phyloP scores from a whole-genome alignment of 345 rosid genomes.

The Corchorus capsularis region DNA sequence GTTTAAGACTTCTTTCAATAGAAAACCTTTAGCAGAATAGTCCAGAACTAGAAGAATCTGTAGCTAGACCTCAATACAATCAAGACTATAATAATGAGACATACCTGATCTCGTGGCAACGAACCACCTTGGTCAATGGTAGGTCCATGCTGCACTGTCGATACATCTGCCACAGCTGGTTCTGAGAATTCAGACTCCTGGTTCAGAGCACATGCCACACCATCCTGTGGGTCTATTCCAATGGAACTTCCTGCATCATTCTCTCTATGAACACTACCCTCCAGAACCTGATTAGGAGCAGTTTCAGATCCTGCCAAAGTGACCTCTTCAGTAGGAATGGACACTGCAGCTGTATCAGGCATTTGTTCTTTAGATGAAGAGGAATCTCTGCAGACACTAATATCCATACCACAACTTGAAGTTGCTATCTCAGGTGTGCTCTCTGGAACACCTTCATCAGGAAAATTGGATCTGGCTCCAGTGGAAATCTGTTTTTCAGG shows the following conservation, averaged over 20 bases:
- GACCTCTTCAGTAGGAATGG: slow-evolving; percentile 32
- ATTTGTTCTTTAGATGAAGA: slow-evolving; percentile 27
- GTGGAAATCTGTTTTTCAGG: slow-evolving; percentile 27
- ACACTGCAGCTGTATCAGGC: slow-evolving; percentile 15
- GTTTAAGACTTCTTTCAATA: neutral
- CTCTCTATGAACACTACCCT: slow-evolving; percentile 22
- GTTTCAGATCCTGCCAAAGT: slow-evolving; percentile 22
- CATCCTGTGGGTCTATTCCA: slow-evolving; percentile 16
- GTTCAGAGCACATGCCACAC: neutral
- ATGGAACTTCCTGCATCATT: slow-evolving; percentile 7
- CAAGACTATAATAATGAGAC: neutral
- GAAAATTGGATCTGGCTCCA: slow-evolving; percentile 17
- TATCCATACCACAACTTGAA: slow-evolving; percentile 21
- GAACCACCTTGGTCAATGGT: slow-evolving; percentile 6
- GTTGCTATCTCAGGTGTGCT: slow-evolving; percentile 20
- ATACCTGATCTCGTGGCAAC: slow-evolving; percentile 26
- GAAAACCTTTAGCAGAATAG: neutral
- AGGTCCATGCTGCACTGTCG: slow-evolving; percentile 13
- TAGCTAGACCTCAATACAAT: neutral
- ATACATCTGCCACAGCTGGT: slow-evolving; percentile 9
- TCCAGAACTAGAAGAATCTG: slow-evolving; percentile 1
- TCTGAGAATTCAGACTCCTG: slow-evolving; percentile 21
- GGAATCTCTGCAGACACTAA: slow-evolving; percentile 28
- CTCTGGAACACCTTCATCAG: slow-evolving; percentile 9
- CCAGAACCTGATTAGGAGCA: slow-evolving; percentile 21